phyloP scores from a whole-genome alignment of 2,329 filamentous ascomycete genomes.

The Chaetomiaceae sp. region DNA sequence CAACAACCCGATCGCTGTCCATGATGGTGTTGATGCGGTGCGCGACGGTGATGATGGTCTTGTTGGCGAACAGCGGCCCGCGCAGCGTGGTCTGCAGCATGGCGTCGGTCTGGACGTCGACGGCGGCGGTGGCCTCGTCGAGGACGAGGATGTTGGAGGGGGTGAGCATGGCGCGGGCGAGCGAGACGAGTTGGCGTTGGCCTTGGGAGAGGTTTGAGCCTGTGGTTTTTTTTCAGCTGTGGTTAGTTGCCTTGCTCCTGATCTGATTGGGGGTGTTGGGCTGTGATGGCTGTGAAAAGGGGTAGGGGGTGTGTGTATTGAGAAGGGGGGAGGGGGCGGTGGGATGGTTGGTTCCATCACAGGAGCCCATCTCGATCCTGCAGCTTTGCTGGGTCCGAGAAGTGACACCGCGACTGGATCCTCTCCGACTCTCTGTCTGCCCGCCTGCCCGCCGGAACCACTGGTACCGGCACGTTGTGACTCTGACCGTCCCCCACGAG shows the following conservation, averaged over 20 bases:
- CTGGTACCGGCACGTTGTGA: constrained; percentile 5
- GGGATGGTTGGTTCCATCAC: background rate
- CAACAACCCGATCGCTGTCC: constrained; percentile 81
- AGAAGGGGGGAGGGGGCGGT: background rate
- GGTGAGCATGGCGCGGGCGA: constrained; percentile 88
- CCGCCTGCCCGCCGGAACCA: background rate
- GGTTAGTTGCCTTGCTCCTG: too few relatives aligned
- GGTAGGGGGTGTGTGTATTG: background rate
- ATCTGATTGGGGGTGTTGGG: constrained; percentile 22
- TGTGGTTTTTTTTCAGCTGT: too few relatives aligned
- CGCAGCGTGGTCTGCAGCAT: constrained; percentile 61
- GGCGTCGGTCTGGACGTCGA: constrained; percentile 64
- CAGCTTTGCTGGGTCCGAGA: constrained; percentile 2
- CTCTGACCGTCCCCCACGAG: too few relatives aligned
- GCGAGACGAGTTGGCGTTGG: constrained; percentile 87
- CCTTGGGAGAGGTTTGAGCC: constrained; percentile 94
- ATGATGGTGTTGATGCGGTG: constrained; percentile 98
- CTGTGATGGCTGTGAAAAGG: background rate
- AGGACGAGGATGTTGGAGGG: constrained; percentile 96
- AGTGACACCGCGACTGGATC: background rate
- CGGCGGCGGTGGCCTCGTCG: constrained; percentile 86
- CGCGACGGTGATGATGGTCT: constrained; percentile 96
- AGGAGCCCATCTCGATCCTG: constrained; percentile 2
- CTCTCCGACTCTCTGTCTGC: background rate
- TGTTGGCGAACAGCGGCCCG: constrained; percentile 70